phyloP scores from a whole-genome alignment of 2,329 filamentous ascomycete genomes.

The Fusarium begoniae region DNA sequence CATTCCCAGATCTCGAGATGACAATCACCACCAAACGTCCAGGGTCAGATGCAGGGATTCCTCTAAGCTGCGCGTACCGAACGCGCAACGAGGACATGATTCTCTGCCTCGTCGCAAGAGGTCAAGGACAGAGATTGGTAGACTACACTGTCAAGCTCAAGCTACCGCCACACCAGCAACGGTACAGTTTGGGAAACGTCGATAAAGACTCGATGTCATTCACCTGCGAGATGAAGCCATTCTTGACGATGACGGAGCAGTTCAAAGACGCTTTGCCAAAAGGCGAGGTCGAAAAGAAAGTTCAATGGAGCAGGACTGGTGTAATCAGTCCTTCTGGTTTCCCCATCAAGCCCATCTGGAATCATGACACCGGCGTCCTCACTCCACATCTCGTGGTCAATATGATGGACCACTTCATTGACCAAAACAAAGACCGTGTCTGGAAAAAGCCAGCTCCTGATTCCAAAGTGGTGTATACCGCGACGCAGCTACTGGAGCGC shows the following conservation, averaged over 20 bases:
- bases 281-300: neutral
- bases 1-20: neutral
- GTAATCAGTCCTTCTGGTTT: neutral
- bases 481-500: neutral
- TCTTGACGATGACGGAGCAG: neutral
- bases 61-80: neutral
- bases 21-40: neutral
- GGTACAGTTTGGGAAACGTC: accelerated
- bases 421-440: neutral
- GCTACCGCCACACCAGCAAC: neutral
- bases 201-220: accelerated
- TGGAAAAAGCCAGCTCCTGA: neutral
- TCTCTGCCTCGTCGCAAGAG: neutral
- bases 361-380: accelerated
- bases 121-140: neutral
- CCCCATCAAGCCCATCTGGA: neutral
- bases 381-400: neutral
- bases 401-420: neutral
- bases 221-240: neutral
- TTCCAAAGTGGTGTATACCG: neutral
- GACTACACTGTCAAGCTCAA: neutral
- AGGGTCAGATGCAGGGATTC: accelerated
- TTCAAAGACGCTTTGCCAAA: neutral
- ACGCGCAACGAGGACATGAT: neutral
- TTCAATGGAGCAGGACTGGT: neutral